Evolutionary conservation across 2,329 filamentous ascomycete genomes (phyloP).

Genomic region (Trichoderma citrinoviride): DNA sequence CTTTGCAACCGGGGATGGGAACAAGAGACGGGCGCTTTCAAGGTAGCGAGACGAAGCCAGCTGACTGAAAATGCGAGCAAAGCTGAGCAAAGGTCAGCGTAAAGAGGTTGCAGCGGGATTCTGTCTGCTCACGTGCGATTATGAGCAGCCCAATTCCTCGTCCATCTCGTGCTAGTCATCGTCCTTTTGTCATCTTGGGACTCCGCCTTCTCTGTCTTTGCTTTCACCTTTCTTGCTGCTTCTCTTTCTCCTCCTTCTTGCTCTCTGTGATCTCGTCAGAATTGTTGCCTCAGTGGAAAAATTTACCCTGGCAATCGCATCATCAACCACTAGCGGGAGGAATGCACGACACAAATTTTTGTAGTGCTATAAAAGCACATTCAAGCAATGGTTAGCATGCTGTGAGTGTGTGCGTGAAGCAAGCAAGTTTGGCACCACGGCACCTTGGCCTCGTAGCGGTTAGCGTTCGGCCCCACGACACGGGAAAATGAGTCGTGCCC

Average conservation of each 20-base stretch:
- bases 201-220: no score
- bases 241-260: not conserved
- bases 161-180: no score
- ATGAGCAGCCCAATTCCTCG: no score
- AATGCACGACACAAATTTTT: not conserved
- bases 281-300: not conserved
- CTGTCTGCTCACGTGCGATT: not conserved
- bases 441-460: not conserved
- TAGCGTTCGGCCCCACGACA: conserved; percentile 18
- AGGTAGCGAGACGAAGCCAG: conserved; percentile 1
- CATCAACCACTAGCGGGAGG: conserved; percentile 2
- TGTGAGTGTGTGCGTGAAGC: not conserved
- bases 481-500: conserved; percentile 19
- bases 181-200: not conserved
- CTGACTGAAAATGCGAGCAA: conserved; percentile 1
- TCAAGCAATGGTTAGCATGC: not conserved
- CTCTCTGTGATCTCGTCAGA: not conserved
- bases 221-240: not conserved
- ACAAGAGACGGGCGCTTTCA: conserved; percentile 5
- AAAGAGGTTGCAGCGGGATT: not conserved
- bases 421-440: not conserved
- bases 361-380: conserved; percentile 6
- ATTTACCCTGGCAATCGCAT: conserved; percentile 21
- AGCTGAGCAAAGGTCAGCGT: not conserved
- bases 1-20: not conserved